Conservation (phyloP, 2,329 filamentous ascomycete species). For the Aureobasidium melanogenum region DNA sequence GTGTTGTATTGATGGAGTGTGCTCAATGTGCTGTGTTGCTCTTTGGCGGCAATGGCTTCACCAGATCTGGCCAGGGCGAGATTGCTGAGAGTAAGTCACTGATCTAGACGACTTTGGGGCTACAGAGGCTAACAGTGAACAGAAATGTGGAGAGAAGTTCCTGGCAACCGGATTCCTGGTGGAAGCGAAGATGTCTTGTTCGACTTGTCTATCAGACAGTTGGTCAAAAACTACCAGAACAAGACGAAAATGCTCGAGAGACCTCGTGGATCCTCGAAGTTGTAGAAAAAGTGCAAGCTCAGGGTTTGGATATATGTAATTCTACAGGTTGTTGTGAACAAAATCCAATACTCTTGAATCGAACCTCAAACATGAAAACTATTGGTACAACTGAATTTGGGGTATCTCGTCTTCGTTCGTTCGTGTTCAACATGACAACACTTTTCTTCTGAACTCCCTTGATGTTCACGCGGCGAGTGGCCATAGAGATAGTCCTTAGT, state of each 20-base stretch:
- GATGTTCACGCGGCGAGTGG: neutral
- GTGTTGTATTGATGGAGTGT: conserved; percentile 63
- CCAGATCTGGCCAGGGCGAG: conserved; percentile 60
- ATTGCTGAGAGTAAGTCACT: conserved; percentile 54
- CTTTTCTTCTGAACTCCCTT: neutral
- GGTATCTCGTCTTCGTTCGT: neutral
- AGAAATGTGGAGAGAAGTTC: conserved; percentile 57
- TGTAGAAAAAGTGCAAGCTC: conserved; percentile 21
- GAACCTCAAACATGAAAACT: too few species aligned
- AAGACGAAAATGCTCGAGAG: conserved; percentile 47
- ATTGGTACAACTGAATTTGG: neutral
- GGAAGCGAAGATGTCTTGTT: conserved; percentile 66
- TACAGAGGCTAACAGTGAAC: neutral
- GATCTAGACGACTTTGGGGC: neutral
- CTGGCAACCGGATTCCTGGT: conserved; percentile 41
- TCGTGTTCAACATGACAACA: neutral
- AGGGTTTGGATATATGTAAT: neutral
- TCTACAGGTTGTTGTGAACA: neutral
- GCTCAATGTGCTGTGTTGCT: conserved; percentile 60
- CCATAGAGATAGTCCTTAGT: neutral
- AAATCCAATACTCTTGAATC: neutral
- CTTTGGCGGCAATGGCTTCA: conserved; percentile 68
- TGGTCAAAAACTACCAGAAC: conserved; percentile 59
- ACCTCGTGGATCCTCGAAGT: conserved; percentile 33
- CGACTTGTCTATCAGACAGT: conserved; percentile 59